phyloP scores from a whole-genome alignment of 139 green algal genomes.

The Edaphochlamys debaryana region DNA sequence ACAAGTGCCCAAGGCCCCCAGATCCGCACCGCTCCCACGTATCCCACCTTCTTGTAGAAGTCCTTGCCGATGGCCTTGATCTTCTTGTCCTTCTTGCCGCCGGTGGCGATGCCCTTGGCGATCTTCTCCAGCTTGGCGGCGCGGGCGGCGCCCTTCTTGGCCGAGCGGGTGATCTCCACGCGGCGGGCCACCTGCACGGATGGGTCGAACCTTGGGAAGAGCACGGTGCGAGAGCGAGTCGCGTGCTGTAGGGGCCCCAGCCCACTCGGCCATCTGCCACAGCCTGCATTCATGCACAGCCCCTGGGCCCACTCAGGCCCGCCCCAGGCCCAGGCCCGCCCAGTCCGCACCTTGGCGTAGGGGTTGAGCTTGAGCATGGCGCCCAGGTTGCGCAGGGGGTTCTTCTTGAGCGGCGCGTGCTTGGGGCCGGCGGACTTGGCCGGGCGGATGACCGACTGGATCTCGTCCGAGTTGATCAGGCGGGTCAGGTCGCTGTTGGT shows the following conservation, averaged over 20 bases:
- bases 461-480: constrained; percentile 97
- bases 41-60: constrained; percentile 69
- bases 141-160: constrained; percentile 52
- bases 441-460: constrained; percentile 84
- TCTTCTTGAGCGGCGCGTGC: constrained; percentile 93
- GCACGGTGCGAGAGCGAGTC: too few species aligned
- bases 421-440: constrained; percentile 66
- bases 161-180: constrained; percentile 46
- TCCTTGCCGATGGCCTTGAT: constrained; percentile 63
- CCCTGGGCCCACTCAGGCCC: too few species aligned
- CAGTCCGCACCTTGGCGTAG: constrained; percentile 83
- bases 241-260: too few species aligned
- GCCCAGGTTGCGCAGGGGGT: constrained; percentile 97
- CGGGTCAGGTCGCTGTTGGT: constrained; percentile 94
- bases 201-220: too few species aligned
- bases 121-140: constrained; percentile 75
- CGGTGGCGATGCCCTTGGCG: constrained; percentile 62
- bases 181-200: constrained; percentile 58
- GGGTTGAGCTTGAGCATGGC: constrained; percentile 98
- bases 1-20: too few species aligned
- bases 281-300: too few species aligned
- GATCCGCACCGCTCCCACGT: background rate
- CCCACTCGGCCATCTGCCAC: too few species aligned
- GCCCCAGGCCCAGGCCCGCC: too few species aligned
- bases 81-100: constrained; percentile 61